phyloP scores from a whole-genome alignment of 2,329 filamentous ascomycete genomes.

The Diaporthe ampelina region DNA sequence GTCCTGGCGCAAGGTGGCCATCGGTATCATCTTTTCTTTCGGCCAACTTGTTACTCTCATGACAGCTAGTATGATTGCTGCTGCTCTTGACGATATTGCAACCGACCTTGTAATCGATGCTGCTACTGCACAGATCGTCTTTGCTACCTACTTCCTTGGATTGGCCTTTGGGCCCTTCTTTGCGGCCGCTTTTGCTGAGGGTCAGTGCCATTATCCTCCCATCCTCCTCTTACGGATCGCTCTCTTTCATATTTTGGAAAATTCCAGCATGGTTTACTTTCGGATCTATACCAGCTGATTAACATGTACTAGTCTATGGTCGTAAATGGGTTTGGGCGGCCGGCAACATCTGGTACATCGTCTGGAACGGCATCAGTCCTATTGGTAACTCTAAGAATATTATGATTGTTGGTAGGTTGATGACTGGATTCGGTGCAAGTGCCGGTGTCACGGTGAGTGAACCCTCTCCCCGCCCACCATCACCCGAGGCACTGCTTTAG shows the following conservation, averaged over 20 bases:
- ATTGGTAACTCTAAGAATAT: constrained; percentile 55
- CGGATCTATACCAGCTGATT: too few species aligned
- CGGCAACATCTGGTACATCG: constrained; percentile 51
- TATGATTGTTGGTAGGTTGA: constrained; percentile 22
- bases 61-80: constrained; percentile 54
- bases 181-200: constrained; percentile 51
- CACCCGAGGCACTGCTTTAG: too few species aligned
- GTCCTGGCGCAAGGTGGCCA: constrained; percentile 41
- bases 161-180: constrained; percentile 53
- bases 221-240: too few species aligned
- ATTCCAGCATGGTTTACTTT: too few species aligned
- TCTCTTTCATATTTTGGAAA: too few species aligned
- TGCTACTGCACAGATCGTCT: constrained; percentile 49
- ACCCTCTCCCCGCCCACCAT: too few species aligned
- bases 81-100: constrained; percentile 51
- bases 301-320: constrained; percentile 46
- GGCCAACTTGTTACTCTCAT: constrained; percentile 54
- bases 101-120: constrained; percentile 49
- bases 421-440: constrained; percentile 21
- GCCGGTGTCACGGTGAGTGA: constrained; percentile 10
- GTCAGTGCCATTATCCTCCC: too few species aligned
- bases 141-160: constrained; percentile 54
- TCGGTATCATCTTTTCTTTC: constrained; percentile 50
- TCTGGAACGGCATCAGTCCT: constrained; percentile 50
- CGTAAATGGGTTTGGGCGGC: constrained; percentile 52